These are phyloP conservation scores for Malus sieversii DNA, from an alignment of 306 rosid genomes.

Conservation along the genomic window DNA sequence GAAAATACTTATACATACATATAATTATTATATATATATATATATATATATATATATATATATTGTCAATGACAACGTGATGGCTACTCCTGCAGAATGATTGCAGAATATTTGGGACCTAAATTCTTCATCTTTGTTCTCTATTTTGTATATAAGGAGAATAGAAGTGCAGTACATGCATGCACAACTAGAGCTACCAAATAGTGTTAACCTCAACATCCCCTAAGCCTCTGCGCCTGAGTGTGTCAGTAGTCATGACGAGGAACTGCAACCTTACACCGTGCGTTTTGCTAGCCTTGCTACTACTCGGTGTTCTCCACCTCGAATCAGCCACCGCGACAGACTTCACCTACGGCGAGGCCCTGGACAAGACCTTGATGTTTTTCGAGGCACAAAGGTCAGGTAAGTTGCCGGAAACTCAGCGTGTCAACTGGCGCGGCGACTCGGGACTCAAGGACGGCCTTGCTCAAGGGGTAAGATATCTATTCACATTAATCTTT, in stretches of 20 bases:
- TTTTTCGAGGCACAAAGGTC: slow-evolving; percentile 83
- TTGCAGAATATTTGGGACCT: not conserved
- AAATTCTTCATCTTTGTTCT: not conserved
- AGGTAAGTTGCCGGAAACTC: slow-evolving; percentile 49
- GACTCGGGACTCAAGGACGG: slow-evolving; percentile 79
- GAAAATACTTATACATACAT: not conserved
- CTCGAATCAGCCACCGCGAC: slow-evolving; percentile 14
- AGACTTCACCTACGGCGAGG: slow-evolving; percentile 54
- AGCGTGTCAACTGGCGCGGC: slow-evolving; percentile 65
- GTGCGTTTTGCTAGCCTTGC: slow-evolving; percentile 5
- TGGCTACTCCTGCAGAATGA: slow-evolving; percentile 23
- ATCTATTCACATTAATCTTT: not conserved
- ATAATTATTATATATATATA: too few relatives aligned
- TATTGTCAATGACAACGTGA: slow-evolving; percentile 39
- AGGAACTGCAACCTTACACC: slow-evolving; percentile 22
- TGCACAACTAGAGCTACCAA: not conserved
- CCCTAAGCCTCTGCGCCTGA: not conserved
- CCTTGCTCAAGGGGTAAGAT: slow-evolving; percentile 55
- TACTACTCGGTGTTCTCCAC: slow-evolving; percentile 18
- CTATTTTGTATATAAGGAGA: not conserved
- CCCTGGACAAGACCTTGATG: slow-evolving; percentile 66
- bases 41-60: too few relatives aligned
- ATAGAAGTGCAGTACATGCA: not conserved
- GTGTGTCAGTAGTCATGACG: not conserved
- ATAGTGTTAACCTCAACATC: not conserved